Evolutionary conservation across 2,329 filamentous ascomycete species (phyloP).

Genomic region (Colletotrichum plurivorum): DNA sequence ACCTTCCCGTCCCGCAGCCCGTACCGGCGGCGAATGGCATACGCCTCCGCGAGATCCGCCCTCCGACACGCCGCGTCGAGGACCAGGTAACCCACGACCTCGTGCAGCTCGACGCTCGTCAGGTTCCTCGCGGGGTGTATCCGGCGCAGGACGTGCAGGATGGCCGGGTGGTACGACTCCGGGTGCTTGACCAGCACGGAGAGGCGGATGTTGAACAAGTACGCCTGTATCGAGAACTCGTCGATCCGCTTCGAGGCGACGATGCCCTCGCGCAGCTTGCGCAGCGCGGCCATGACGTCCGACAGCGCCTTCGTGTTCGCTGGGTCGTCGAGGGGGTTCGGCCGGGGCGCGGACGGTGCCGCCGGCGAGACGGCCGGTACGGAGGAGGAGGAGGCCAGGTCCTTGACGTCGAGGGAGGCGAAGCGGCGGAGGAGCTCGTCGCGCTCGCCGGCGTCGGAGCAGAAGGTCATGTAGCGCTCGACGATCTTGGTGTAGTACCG

Average conservation of each 20-base stretch:
- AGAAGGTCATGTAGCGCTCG: conserved; percentile 91
- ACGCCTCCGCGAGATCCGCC: conserved; percentile 80
- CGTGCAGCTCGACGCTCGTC: conserved; percentile 79
- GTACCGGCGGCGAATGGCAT: conserved; percentile 74
- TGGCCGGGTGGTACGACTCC: conserved; percentile 90
- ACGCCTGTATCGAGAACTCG: conserved; percentile 87
- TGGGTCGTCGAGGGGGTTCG: conserved; percentile 40
- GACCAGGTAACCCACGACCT: conserved; percentile 85
- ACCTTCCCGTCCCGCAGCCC: conserved; percentile 77
- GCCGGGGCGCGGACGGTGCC: conserved; percentile 20
- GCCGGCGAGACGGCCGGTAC: conserved; percentile 23
- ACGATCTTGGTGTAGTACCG: conserved; percentile 89
- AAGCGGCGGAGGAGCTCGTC: conserved; percentile 84
- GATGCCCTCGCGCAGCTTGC: conserved; percentile 93
- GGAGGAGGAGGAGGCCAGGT: conserved; percentile 40
- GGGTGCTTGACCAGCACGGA: conserved; percentile 85
- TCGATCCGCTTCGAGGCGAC: conserved; percentile 83
- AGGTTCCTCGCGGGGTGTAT: conserved; percentile 80
- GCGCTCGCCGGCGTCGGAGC: conserved; percentile 78
- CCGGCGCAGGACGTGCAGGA: conserved; percentile 81
- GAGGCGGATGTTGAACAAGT: conserved; percentile 91
- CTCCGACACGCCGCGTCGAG: conserved; percentile 92
- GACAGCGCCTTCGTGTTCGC: conserved; percentile 75
- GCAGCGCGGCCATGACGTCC: conserved; percentile 84
- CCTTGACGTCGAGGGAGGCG: conserved; percentile 69